phyloP scores from a whole-genome alignment of 1,284 basidiomycete species.

The Phylloporus gajari region DNA sequence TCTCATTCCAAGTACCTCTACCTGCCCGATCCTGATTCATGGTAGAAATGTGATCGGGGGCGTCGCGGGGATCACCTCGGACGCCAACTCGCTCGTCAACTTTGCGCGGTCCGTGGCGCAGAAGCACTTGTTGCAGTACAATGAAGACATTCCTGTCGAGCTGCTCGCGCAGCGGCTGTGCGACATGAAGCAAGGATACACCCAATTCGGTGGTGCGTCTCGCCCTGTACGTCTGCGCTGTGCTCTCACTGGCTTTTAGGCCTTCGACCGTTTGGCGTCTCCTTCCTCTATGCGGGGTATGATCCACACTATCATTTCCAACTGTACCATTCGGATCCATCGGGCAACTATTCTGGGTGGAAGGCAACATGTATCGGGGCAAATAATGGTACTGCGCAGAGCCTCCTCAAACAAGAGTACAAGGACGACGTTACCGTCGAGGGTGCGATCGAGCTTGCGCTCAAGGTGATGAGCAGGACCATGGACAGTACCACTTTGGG shows the following conservation, averaged over 20 bases:
- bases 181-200: conserved; percentile 99
- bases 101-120: conserved; percentile 93
- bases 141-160: conserved; percentile 98
- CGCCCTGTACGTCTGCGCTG: background rate
- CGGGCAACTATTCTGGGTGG: conserved; percentile 99
- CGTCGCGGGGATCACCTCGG: conserved; percentile 95
- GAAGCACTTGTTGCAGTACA: conserved; percentile 87
- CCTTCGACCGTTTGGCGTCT: conserved; percentile 97
- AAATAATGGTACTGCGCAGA: conserved; percentile 95
- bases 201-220: conserved; percentile 89
- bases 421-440: conserved; percentile 93
- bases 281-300: conserved; percentile 95
- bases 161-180: conserved; percentile 93
- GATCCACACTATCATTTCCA: conserved; percentile 98
- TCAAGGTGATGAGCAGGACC: conserved; percentile 98
- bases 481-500: conserved; percentile 98
- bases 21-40: background rate
- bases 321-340: conserved; percentile 98
- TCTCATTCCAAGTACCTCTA: conserved; percentile 28
- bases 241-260: conserved; percentile 56
- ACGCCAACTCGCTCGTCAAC: conserved; percentile 98
- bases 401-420: conserved; percentile 97
- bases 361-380: conserved; percentile 98
- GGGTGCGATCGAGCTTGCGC: conserved; percentile 90
- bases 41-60: conserved; percentile 93